Evolutionary conservation across 176 grass and related monocot genomes (phyloP), one percentile per base, ranked within the genome.

Genomic region (Poa annua): DNA sequence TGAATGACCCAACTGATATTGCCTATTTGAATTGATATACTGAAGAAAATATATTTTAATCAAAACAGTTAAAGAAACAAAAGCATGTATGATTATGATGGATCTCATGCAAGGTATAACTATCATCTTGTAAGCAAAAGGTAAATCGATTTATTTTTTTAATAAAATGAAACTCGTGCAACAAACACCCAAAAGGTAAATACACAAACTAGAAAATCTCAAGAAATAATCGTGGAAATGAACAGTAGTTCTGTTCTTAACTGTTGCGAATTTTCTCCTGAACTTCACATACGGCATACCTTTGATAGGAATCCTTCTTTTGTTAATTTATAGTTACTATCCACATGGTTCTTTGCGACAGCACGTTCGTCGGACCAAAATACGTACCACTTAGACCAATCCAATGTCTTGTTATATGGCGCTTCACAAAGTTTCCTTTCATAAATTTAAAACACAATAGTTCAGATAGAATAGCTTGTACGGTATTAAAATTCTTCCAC

Each of bases 301-400:
- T 96, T 99, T 8, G 93, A 92, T 38, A 99, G 85, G 76, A 99
- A 93, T n/a, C 84, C 81, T 84, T 96, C 97, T 76, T 92, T 99
- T 67, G 89, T 87, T 86, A 88, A 74, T 80, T 94, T 99, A 77
- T 94, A 99, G 68, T 99, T 96, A 73, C 97, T 99, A 33, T 96
- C 97, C n/a, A 79, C 83, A 86, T 99, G 97, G 33, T 89, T 99
- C 84, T 99, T 99, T 77, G 93, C 89, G 16, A 99, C 97, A 11
- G 93, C 97, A 54, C 93, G 89, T 54, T 99, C 97, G 44, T 99
- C 97, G 73, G 89, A 89, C 97, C 97, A 99, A 80, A 99, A 91
- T 56, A 99, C 78, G 59, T 92, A 99, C 97, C 97, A 99, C 76
- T 96, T 99, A 20, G 97, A 91, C 97, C 97, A 99, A 87, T 99